A percentile compares a stretch with the other conserved stretches of the same genome.
These are phyloP conservation scores for Myxozyma vanderwaltii DNA, from an alignment of 805 yeast species.

Conservation along the genomic window DNA sequence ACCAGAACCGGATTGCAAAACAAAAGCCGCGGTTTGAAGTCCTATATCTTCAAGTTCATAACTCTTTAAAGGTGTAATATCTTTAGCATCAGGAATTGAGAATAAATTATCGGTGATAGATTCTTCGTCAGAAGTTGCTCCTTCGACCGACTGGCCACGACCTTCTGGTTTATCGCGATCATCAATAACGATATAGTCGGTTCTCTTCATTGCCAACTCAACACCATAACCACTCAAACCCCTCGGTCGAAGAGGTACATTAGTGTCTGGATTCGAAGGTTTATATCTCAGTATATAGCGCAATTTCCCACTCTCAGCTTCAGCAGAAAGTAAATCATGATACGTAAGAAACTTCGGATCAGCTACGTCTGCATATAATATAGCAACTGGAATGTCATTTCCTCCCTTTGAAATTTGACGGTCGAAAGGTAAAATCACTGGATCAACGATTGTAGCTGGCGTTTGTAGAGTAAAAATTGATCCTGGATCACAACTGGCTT, in stretches of 20 bases:
- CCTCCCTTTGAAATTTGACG: slow-evolving; percentile 57
- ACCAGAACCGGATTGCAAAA: slow-evolving; percentile 38
- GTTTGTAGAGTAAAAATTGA: slow-evolving; percentile 81
- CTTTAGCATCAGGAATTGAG: slow-evolving; percentile 36
- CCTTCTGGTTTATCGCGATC: slow-evolving; percentile 49
- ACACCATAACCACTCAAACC: slow-evolving; percentile 61
- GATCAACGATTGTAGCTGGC: slow-evolving; percentile 32
- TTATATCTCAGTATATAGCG: slow-evolving; percentile 76
- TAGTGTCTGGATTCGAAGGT: slow-evolving; percentile 42
- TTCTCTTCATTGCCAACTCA: slow-evolving; percentile 62
- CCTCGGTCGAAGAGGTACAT: slow-evolving; percentile 19
- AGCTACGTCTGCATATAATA: slow-evolving; percentile 67
- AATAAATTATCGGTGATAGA: slow-evolving; percentile 26
- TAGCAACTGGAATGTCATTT: slow-evolving; percentile 54
- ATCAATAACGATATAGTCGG: slow-evolving; percentile 67
- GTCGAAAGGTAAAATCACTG: slow-evolving; percentile 53
- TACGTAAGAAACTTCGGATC: slow-evolving; percentile 56
- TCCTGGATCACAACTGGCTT: slow-evolving; percentile 62
- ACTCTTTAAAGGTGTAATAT: slow-evolving; percentile 32
- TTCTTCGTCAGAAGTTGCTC: slow-evolving; percentile 7
- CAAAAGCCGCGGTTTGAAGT: slow-evolving; percentile 41
- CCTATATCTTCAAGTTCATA: slow-evolving; percentile 39
- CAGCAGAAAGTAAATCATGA: slow-evolving; percentile 59
- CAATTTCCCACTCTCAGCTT: slow-evolving; percentile 65
- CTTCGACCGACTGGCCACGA: background rate